A percentile compares a stretch with the other conserved stretches of the same genome.
phyloP scores from a whole-genome alignment of 768 basidiomycete genomes.

The Pisolithus tinctorius region DNA sequence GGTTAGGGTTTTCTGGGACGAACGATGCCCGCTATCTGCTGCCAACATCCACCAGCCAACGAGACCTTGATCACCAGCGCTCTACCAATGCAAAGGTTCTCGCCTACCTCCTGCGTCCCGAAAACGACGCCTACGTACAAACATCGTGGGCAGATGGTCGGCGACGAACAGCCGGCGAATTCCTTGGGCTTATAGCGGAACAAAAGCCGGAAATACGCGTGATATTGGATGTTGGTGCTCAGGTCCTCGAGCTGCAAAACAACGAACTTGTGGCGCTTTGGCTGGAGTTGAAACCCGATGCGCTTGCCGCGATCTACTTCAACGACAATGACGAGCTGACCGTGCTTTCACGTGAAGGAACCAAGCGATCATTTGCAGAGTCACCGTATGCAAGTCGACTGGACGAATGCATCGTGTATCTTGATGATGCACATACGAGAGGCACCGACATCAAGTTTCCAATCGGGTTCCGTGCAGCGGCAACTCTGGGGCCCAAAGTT shows the following conservation, averaged over 20 bases:
- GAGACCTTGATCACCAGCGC: conserved; percentile 14
- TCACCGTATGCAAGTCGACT: conserved; percentile 30
- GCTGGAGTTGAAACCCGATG: conserved; percentile 23
- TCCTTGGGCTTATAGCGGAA: conserved; percentile 23
- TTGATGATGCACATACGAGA: conserved; percentile 35
- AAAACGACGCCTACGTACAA: neutral
- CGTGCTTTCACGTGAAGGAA: conserved; percentile 26
- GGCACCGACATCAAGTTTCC: conserved; percentile 36
- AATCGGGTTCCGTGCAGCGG: conserved; percentile 26
- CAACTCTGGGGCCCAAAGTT: conserved; percentile 33
- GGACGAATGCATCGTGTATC: conserved; percentile 31
- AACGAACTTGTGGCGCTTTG: conserved; percentile 33
- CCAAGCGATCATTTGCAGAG: conserved; percentile 20
- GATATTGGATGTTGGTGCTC: conserved; percentile 45
- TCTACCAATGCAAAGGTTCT: neutral
- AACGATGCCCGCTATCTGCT: neutral
- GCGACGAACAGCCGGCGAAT: conserved; percentile 7
- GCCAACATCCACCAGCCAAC: conserved; percentile 2
- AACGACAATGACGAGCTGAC: conserved; percentile 27
- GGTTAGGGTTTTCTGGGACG: neutral
- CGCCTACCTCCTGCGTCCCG: neutral
- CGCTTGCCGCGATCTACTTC: conserved; percentile 28
- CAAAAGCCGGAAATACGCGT: conserved; percentile 31
- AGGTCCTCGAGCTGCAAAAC: conserved; percentile 44
- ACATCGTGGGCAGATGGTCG: conserved; percentile 8